Base-by-base conservation (phyloP, 1,139 yeast species). In the Yamadazyma kanchanaburiensis region DNA sequence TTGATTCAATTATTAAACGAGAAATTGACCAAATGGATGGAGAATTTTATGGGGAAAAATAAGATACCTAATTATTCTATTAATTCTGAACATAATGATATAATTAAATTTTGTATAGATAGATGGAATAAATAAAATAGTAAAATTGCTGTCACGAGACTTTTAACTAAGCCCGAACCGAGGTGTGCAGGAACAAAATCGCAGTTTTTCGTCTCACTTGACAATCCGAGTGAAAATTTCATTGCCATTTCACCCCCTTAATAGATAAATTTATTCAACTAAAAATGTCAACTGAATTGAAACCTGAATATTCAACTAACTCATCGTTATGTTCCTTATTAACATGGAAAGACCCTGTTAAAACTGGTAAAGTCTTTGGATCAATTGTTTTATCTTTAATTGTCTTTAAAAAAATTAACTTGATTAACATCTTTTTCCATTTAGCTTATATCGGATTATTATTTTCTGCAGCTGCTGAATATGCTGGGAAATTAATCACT, bases 331-430 rank as follows among this genome's bases (percentile, higher is more conserved):
- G 48, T 34, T 48, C 44, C 15, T 63, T 88, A 44, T 66, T 89
- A 40, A 77, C 89, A 43, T 89, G 97, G 97, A 71, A 75, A 47
- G 74, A 86, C 53, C 96, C 96, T 23, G 63, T 72, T 42, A 70
- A 72, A 49, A 80, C 96, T 34, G 96, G 84, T 39, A 79, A 80
- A 49, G 77, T 82, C 24, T 77, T 88, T 45, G 94, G 83, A 30
- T 71, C 79, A 28, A 60, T 80, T 32, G 51, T 89, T 27, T 62
- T 70, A 21, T 64, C 72, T 15, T 67, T 89, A 51, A 49, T 83
- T 38, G 62, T 83, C 22, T 55, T 86, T 51, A 83, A 86, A 58
- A 76, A 71, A 39, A 78, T 86, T 48, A 80, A 85, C 56, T 58
- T 87, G 47, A 55, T 85, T 50, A 78, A 85, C 42, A 63, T 83